Base-by-base conservation (phyloP, 2,329 filamentous ascomycete species). In the Didymella arachidicola region DNA sequence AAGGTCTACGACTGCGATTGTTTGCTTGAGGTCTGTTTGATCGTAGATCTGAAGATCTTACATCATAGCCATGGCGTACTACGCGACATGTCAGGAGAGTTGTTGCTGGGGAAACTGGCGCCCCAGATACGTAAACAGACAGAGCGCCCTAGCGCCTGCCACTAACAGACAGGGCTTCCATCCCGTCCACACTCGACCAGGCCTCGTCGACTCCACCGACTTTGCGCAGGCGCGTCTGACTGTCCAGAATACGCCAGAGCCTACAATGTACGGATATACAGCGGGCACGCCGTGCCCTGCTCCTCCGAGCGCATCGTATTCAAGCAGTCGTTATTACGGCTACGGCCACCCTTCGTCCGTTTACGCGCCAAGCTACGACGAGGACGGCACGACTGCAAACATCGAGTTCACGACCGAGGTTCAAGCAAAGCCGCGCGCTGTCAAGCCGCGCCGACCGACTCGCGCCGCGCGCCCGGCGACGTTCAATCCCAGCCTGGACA, bases 341-440 rank as follows among this genome's bases (percentile, higher is more conserved):
- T 66, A 72, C 59, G 65, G 62, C 42, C 67, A 59, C 29, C 66
- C 60, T 30, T 62, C 67, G 43, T 72, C 70, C 42, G 60, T 57
- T 26, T 74, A 75, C 69, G 73, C 73, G 69, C 69, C 70, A n/a
- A 66, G 60, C 59, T 74, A 75, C 62, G 52, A 66, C 19, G 59
- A 64, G 56, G 70, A 75, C 62, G 72, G 72, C 59, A 76, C 74
- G 18, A 77, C 75, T 0, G 65, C 72, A 18, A 75, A 75, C 52
- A 61, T 78, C 46, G 73, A 79, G 53, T 78, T 76, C 61, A 78
- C 77, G 12, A 77, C 71, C 34, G 73, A 77, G 47, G 29, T 77
- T 32, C 68, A 75, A 52, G 52, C 72, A 7, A 62, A 63, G 12
- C 45, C 72, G 25, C 62, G 66, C 39, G 68, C 72, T 38, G 69